A percentile compares a stretch with the other conserved stretches of the same genome.
phyloP scores from a whole-genome alignment of 1,139 yeast genomes.

The Geotrichum histeridarum region DNA sequence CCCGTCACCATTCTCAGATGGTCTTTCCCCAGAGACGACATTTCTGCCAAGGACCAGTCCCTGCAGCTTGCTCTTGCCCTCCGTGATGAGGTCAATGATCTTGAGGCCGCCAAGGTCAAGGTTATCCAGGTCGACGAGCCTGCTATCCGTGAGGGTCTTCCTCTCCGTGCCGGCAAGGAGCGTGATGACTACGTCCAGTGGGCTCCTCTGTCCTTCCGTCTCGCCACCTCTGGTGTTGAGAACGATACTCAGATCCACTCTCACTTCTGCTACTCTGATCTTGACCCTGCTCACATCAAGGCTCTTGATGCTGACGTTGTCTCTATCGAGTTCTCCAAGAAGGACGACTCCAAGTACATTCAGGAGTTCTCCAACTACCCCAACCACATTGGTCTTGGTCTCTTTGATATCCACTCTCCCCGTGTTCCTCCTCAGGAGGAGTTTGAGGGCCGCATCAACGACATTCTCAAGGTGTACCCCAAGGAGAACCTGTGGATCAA shows the following conservation, averaged over 20 bases:
- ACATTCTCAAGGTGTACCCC: conserved; percentile 94
- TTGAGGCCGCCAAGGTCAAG: conserved; percentile 96
- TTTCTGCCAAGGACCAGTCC: conserved; percentile 90
- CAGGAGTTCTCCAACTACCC: conserved; percentile 97
- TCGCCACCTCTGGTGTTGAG: conserved; percentile 96
- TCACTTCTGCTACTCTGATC: conserved; percentile 99
- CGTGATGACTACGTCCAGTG: conserved; percentile 94
- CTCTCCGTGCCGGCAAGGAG: conserved; percentile 96
- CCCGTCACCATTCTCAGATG: conserved; percentile 99
- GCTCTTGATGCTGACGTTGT: conserved; percentile 99
- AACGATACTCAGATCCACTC: conserved; percentile 97
- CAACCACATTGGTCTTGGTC: conserved; percentile 98
- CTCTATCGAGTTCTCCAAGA: conserved; percentile 98
- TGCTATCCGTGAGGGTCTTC: conserved; percentile 99
- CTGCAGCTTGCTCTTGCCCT: conserved; percentile 95
- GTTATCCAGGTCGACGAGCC: conserved; percentile 99
- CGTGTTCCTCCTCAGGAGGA: conserved; percentile 97
- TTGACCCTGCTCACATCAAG: conserved; percentile 98
- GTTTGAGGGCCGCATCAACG: conserved; percentile 87
- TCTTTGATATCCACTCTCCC: conserved; percentile 98
- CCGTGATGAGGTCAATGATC: conserved; percentile 96
- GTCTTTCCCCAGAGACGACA: conserved; percentile 99
- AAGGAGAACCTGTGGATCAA: conserved; percentile 98
- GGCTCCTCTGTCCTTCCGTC: conserved; percentile 99
- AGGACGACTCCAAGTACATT: conserved; percentile 97